Conservation (phyloP, 768 basidiomycete genomes). For the Pleurotus giganteus region DNA sequence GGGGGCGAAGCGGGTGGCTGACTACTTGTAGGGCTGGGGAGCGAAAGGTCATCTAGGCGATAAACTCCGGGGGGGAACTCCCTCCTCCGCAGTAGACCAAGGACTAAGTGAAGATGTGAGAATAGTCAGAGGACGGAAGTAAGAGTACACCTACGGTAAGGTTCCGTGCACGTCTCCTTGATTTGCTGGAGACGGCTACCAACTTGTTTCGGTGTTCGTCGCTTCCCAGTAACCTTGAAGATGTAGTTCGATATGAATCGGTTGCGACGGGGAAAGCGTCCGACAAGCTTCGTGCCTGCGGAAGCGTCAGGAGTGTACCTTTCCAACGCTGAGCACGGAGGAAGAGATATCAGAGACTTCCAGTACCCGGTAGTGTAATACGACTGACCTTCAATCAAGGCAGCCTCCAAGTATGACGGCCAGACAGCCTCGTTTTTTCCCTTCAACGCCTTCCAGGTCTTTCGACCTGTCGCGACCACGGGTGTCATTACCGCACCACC, state of each 20-base stretch:
- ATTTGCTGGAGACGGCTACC: constrained; percentile 70
- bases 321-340: constrained; percentile 40
- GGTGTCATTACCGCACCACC: background rate
- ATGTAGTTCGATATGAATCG: constrained; percentile 66
- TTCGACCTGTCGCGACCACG: constrained; percentile 45
- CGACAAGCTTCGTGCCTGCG: constrained; percentile 49
- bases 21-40: background rate
- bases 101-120: constrained; percentile 15
- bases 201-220: constrained; percentile 66
- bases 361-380: constrained; percentile 7
- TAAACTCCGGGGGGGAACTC: background rate
- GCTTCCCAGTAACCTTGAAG: constrained; percentile 48
- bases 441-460: constrained; percentile 57
- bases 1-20: background rate
- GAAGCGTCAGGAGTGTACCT: constrained; percentile 53
- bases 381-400: constrained; percentile 55
- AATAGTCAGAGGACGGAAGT: background rate
- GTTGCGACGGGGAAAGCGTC: constrained; percentile 66
- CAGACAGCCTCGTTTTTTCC: constrained; percentile 54
- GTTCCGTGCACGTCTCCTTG: constrained; percentile 57
- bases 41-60: background rate
- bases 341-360: constrained; percentile 6
- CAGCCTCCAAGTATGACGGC: constrained; percentile 60
- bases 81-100: constrained; percentile 17
- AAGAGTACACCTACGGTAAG: constrained; percentile 44